Base-by-base conservation (phyloP, 495 filamentous ascomycete species). In the Trypethelium eluteriae region DNA sequence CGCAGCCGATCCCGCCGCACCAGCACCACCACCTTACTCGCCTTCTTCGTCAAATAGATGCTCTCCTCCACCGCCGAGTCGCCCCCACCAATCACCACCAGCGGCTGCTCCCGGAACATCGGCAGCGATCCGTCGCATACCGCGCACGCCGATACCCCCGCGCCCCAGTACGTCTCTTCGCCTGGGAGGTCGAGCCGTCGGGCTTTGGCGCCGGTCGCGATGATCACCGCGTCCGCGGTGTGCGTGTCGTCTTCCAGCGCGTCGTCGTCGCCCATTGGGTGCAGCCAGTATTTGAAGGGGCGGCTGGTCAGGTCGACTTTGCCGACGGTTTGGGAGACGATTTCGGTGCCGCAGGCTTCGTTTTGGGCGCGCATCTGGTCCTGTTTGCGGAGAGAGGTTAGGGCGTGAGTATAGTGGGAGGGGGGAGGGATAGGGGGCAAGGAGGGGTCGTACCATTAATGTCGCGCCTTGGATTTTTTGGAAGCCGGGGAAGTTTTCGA, bases 401-500 rank as follows among this genome's bases (percentile, higher is more conserved):
- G 11, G 18, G 53, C 18, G 2, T 59, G 5, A 25, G 25, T 25
- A 25, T 25, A 1, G 25, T 25, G 53, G n/a, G n/a, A 41, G n/a
- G 44, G 14, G 62, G 71, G 59, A 73, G 65, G 62, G 38, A 66
- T 59, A 35, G 25, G 32, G 11, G 53, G 11, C 25, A 25, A 25
- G 32, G 5, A 36, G 7, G 53, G 44, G 32, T 70, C 78, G 39
- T 70, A 86, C 85, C 94, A 98, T 98, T 66, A 98, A 80, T 74
- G 89, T 86, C 61, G 81, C 72, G 47, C 94, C 94, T 75, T 90
- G 88, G 73, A 98, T 90, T 62, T 88, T 83, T 67, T 89, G 89
- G 81, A 96, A 98, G 44, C 94, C 94, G 63, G 94, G 94, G 79
- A 86, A 98, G 80, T 98, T 98, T 82, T 98, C 94, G 64, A 98